A percentile compares a stretch with the other conserved stretches of the same genome.
Evolutionary conservation across 2,329 filamentous ascomycete genomes (phyloP).

Genomic region (Hypoxylon sp.): DNA sequence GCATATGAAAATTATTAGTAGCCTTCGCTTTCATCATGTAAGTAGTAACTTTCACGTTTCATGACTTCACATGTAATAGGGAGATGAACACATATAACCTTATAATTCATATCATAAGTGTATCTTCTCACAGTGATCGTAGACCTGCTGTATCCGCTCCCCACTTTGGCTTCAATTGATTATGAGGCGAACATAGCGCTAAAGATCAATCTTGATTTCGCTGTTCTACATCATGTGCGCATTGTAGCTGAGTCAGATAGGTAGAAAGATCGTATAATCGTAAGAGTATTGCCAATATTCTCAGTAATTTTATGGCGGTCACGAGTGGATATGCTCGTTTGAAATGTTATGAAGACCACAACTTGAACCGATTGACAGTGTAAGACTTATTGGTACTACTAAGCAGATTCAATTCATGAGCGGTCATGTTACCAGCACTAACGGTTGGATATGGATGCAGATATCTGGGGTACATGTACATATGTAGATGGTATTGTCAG

Average conservation of each 20-base stretch:
- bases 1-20: neutral
- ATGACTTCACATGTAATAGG: neutral
- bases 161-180: neutral
- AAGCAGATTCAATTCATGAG: neutral
- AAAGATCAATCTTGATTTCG: neutral
- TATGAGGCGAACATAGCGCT: neutral
- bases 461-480: constrained; percentile 2
- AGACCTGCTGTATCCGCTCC: neutral
- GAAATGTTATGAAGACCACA: neutral
- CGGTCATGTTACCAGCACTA: neutral
- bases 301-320: neutral
- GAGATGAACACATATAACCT: neutral
- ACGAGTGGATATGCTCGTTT: neutral
- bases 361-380: neutral
- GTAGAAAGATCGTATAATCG: neutral
- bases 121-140: neutral
- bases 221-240: constrained; percentile 7
- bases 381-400: neutral
- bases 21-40: neutral
- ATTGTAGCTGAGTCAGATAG: constrained; percentile 10
- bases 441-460: no score
- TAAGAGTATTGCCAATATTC: constrained; percentile 19
- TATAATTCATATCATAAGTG: neutral
- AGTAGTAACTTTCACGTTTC: neutral
- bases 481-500: constrained; percentile 5